These are phyloP conservation scores for Curvularia hawaiiensis DNA, from an alignment of 2,329 filamentous ascomycete species.

Conservation along the genomic window DNA sequence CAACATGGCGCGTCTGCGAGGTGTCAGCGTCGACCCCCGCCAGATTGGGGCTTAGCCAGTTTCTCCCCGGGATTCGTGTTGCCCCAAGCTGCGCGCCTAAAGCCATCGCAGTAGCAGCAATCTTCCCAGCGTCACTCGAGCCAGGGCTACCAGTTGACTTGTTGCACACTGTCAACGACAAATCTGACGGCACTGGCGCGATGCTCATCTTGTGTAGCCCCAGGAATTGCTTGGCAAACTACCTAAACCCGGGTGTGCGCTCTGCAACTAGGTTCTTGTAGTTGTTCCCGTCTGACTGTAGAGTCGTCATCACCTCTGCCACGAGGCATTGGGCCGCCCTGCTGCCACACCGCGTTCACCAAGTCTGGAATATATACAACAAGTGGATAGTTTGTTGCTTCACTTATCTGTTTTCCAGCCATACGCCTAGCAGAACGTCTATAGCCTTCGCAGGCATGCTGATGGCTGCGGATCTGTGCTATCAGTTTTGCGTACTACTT, in stretches of 20 bases:
- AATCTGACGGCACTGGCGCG: not conserved
- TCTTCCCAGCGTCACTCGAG: constrained; percentile 4
- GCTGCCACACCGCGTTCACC: not conserved
- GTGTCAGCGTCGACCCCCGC: constrained; percentile 18
- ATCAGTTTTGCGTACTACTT: constrained; percentile 7
- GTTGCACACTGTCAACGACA: constrained; percentile 1
- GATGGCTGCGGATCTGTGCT: constrained; percentile 8
- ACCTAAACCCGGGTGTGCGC: constrained; percentile 10
- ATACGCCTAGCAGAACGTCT: not conserved
- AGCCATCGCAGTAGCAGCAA: constrained; percentile 1
- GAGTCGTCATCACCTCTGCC: constrained; percentile 15
- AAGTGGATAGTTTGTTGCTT: not conserved
- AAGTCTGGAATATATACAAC: not conserved
- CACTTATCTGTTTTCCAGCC: not conserved
- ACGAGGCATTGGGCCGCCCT: constrained; percentile 1
- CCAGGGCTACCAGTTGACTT: not conserved
- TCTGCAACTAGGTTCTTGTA: constrained; percentile 1
- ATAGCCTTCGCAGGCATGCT: not conserved
- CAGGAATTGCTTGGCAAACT: constrained; percentile 21
- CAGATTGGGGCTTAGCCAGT: constrained; percentile 15
- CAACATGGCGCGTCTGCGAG: constrained; percentile 23
- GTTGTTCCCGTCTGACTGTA: not conserved
- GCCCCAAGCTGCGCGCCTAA: constrained; percentile 6
- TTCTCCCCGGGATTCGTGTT: constrained; percentile 13
- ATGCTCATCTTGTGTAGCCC: constrained; percentile 11